These are phyloP conservation scores for Penicillium hordei DNA, from an alignment of 2,329 filamentous ascomycete genomes.

Conservation along the genomic window DNA sequence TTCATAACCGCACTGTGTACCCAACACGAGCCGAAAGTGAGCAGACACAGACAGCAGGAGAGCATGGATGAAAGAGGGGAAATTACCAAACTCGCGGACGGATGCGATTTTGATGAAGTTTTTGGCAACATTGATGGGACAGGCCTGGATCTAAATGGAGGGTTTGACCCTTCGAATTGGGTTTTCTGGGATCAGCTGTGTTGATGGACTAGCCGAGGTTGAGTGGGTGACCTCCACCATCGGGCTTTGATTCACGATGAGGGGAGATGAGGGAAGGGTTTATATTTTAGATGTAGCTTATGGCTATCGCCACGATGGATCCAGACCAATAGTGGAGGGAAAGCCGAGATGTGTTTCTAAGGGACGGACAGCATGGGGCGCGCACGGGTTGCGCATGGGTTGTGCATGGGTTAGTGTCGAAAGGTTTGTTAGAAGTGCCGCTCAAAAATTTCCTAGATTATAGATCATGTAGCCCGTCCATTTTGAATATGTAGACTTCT, in stretches of 20 bases:
- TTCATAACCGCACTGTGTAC: conserved; percentile 14
- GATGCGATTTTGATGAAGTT: neutral
- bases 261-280: no score
- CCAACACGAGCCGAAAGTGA: neutral
- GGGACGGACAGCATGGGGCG: no score
- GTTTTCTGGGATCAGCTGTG: neutral
- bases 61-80: neutral
- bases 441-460: no score
- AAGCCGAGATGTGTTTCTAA: no score
- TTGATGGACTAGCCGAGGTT: neutral
- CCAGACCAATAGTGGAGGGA: no score
- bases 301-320: no score
- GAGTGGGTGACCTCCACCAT: neutral
- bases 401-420: no score
- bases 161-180: conserved; percentile 3
- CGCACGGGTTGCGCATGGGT: no score
- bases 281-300: no score
- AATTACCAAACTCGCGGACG: neutral
- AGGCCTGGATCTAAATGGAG: neutral
- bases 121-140: neutral
- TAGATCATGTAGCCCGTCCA: no score
- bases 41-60: neutral
- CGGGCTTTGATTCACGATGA: neutral
- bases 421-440: no score
- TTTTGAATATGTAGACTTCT: no score